Conservation (phyloP, 441 rosid species). For the Populus hybrid region DNA sequence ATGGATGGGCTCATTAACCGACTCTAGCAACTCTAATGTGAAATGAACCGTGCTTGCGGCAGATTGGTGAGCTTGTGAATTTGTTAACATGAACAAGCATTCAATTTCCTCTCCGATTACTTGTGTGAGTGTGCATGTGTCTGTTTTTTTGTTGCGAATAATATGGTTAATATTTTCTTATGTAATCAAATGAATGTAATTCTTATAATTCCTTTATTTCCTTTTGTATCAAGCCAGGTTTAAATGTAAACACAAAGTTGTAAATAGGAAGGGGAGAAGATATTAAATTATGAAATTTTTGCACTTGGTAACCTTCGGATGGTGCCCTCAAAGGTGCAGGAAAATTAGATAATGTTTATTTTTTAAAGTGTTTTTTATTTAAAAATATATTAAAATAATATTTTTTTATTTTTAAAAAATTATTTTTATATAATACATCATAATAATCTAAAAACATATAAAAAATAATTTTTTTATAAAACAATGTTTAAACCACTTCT, state of each 20-base stretch:
- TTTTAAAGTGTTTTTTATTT: too few relatives aligned
- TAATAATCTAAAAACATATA: too few relatives aligned
- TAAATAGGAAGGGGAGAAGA: background rate
- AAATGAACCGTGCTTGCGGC: background rate
- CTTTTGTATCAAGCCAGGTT: background rate
- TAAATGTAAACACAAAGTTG: background rate
- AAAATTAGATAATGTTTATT: too few relatives aligned
- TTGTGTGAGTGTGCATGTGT: background rate
- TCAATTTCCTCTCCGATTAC: background rate
- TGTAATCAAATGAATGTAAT: background rate
- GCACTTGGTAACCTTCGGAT: too few relatives aligned
- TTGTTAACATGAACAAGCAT: background rate
- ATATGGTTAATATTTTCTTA: background rate
- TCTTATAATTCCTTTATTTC: background rate
- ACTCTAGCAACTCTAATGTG: background rate
- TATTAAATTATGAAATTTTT: background rate
- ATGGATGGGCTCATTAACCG: slow-evolving; percentile 45
- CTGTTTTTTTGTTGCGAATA: background rate
- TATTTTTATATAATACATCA: too few relatives aligned
- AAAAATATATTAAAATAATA: too few relatives aligned
- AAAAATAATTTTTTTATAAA: too few relatives aligned
- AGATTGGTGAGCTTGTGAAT: background rate
- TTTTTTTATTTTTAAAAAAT: too few relatives aligned
- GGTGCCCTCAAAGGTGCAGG: too few relatives aligned
- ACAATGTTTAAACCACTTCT: too few relatives aligned